Evolutionary conservation across 129 eudicot species (phyloP).

Genomic region (Rutidosis leptorrhynchoides): DNA sequence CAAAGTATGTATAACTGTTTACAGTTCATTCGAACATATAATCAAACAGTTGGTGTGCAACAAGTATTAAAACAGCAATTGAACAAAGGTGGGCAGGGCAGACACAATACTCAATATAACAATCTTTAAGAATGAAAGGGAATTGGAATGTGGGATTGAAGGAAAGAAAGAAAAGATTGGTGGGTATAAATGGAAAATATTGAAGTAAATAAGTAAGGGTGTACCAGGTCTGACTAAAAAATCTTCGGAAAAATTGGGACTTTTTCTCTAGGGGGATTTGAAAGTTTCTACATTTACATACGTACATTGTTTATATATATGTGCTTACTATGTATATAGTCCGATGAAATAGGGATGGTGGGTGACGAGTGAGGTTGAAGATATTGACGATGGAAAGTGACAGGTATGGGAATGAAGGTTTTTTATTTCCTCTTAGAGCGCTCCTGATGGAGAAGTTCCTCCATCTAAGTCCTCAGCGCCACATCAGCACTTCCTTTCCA

Average conservation of each 20-base stretch:
- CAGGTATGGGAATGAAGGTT: slow-evolving; percentile 55
- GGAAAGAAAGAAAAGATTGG: slow-evolving; percentile 3
- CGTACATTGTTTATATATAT: slow-evolving; percentile 2
- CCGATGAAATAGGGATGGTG: neutral
- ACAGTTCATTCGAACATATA: slow-evolving; percentile 19
- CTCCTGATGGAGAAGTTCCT: too few relatives aligned
- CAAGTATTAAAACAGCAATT: neutral
- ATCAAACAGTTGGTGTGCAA: slow-evolving; percentile 28
- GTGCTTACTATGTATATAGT: neutral
- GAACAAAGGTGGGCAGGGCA: neutral
- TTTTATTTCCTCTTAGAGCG: too few relatives aligned
- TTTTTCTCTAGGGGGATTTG: slow-evolving; percentile 27
- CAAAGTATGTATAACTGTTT: neutral
- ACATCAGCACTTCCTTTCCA: too few relatives aligned
- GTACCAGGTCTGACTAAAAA: slow-evolving; percentile 27
- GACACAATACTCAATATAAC: neutral
- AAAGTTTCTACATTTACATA: slow-evolving; percentile 19
- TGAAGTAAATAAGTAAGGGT: slow-evolving; percentile 6
- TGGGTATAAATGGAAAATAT: slow-evolving; percentile 20
- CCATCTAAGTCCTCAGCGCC: too few relatives aligned
- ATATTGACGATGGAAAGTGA: slow-evolving; percentile 39
- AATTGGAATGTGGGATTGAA: slow-evolving; percentile 9
- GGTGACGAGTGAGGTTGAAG: slow-evolving; percentile 28
- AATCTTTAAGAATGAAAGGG: neutral
- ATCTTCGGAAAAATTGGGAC: slow-evolving; percentile 8